phyloP scores from a whole-genome alignment of 768 basidiomycete species.

The Scleroderma bovista region DNA sequence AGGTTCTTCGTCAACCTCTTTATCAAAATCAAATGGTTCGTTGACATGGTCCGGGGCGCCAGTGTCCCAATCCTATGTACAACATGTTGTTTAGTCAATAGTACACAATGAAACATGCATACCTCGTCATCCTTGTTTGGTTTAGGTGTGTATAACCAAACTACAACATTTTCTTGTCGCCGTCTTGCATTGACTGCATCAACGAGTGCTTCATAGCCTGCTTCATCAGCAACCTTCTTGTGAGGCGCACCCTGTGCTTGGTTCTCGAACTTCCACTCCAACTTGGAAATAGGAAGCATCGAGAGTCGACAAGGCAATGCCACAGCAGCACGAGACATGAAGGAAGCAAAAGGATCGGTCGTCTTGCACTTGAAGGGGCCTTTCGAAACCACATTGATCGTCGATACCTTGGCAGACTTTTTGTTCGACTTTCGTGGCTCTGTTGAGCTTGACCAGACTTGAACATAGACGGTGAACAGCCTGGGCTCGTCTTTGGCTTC shows the following conservation, averaged over 20 bases:
- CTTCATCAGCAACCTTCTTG: conserved; percentile 1
- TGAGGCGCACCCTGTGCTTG: conserved; percentile 1
- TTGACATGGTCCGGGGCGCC: too few species aligned
- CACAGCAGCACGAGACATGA: neutral
- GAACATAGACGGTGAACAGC: conserved; percentile 4
- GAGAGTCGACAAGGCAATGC: conserved; percentile 1
- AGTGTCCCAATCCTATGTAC: too few species aligned
- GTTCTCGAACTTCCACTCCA: conserved; percentile 6
- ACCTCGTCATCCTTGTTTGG: conserved; percentile 3
- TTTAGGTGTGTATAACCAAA: conserved; percentile 1
- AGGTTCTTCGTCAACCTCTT: too few species aligned
- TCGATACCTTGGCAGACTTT: neutral
- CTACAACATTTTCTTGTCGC: neutral
- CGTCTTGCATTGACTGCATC: conserved; percentile 9
- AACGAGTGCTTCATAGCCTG: conserved; percentile 4
- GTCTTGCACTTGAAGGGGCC: conserved; percentile 5
- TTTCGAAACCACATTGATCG: neutral
- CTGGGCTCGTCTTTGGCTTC: neutral
- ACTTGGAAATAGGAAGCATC: neutral
- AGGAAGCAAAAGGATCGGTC: neutral
- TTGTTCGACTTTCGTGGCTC: neutral
- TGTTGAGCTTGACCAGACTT: neutral
- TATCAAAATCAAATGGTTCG: too few species aligned
- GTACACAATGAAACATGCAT: neutral
- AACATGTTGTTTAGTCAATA: too few species aligned